These are phyloP conservation scores for Cercophora scortea DNA, from an alignment of 495 filamentous ascomycete species.

Conservation along the genomic window DNA sequence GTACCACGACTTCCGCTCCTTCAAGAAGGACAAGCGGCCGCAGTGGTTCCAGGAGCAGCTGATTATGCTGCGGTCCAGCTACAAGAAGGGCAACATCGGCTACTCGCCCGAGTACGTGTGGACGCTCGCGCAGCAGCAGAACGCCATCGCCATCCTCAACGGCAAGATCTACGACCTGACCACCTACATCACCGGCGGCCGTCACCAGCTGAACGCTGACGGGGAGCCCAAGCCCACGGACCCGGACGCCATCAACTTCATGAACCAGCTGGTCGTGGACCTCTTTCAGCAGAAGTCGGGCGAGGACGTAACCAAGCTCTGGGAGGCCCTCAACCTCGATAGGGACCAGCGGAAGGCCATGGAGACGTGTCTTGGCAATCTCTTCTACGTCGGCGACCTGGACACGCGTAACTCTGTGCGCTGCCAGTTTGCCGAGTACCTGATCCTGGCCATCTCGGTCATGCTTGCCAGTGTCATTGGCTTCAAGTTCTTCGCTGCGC, in stretches of 20 bases:
- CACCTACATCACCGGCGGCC: conserved; percentile 71
- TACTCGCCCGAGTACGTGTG: conserved; percentile 73
- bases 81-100: conserved; percentile 82
- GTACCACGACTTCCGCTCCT: conserved; percentile 91
- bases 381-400: conserved; percentile 89
- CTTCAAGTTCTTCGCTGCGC: conserved; percentile 94
- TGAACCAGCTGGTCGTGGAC: conserved; percentile 64
- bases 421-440: conserved; percentile 85
- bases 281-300: conserved; percentile 74
- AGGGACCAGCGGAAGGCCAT: conserved; percentile 50
- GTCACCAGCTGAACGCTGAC: conserved; percentile 45
- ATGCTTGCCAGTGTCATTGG: conserved; percentile 72
- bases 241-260: conserved; percentile 64
- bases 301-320: conserved; percentile 75
- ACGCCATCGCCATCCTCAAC: conserved; percentile 71
- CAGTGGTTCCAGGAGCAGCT: conserved; percentile 92
- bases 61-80: conserved; percentile 62
- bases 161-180: conserved; percentile 86
- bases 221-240: conserved; percentile 41
- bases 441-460: conserved; percentile 84
- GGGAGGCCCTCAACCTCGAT: conserved; percentile 58
- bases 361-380: conserved; percentile 82
- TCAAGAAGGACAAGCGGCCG: conserved; percentile 66
- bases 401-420: conserved; percentile 83
- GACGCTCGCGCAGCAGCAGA: conserved; percentile 55